phyloP scores from a whole-genome alignment of 2,329 filamentous ascomycete genomes.

The Botrytis galanthina region DNA sequence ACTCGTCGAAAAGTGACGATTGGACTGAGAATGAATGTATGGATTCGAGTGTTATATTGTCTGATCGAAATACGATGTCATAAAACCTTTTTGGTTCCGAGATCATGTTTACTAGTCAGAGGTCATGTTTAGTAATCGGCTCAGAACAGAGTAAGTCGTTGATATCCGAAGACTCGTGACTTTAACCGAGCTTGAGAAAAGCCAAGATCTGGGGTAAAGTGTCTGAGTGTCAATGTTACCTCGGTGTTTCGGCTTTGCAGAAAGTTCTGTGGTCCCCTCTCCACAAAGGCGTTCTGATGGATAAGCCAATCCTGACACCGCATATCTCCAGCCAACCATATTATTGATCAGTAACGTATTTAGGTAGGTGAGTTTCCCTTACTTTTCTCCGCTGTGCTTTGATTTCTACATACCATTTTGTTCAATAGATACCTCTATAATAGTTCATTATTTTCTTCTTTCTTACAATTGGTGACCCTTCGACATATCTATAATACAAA shows the following conservation, averaged over 20 bases:
- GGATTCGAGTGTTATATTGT: too few species aligned
- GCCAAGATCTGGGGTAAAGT: constrained; percentile 4
- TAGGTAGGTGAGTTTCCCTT: neutral
- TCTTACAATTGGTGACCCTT: neutral
- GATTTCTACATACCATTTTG: neutral
- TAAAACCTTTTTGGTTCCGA: too few species aligned
- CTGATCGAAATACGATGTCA: too few species aligned
- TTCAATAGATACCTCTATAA: neutral
- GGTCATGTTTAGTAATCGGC: too few species aligned
- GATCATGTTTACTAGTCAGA: too few species aligned
- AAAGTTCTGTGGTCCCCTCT: neutral
- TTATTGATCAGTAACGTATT: neutral
- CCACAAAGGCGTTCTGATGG: neutral
- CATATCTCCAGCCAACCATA: constrained; percentile 2
- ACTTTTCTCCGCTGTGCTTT: neutral
- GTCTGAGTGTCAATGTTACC: neutral
- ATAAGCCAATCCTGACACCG: neutral
- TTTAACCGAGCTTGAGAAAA: neutral
- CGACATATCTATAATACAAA: neutral
- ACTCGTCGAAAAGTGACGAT: too few species aligned
- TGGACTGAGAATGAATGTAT: too few species aligned
- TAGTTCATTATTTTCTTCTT: neutral
- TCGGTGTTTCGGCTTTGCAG: constrained; percentile 12
- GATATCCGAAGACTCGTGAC: neutral
- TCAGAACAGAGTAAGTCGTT: neutral